These are phyloP conservation scores for Starmera caribaea DNA, from an alignment of 805 yeast species.

Conservation along the genomic window DNA sequence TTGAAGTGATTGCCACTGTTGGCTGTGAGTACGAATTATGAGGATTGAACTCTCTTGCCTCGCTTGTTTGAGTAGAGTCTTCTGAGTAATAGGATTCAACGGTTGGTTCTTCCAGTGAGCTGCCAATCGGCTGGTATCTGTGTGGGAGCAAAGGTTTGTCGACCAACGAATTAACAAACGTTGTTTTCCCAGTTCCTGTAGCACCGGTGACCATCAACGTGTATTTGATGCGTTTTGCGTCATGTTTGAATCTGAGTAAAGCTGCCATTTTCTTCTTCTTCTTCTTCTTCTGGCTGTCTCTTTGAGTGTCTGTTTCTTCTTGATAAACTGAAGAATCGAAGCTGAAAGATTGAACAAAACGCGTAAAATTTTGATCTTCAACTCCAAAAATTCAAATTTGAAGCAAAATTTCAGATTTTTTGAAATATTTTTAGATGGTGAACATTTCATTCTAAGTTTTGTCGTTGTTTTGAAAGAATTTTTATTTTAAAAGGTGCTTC, in stretches of 20 bases:
- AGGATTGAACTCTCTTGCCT: slow-evolving; percentile 55
- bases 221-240: slow-evolving; percentile 61
- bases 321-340: too few relatives aligned
- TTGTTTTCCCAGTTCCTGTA: slow-evolving; percentile 70
- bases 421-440: too few relatives aligned
- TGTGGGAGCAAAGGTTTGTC: slow-evolving; percentile 56
- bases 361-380: too few relatives aligned
- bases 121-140: slow-evolving; percentile 34
- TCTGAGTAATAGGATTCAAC: slow-evolving; percentile 12
- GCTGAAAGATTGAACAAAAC: too few relatives aligned
- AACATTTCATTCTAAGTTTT: too few relatives aligned
- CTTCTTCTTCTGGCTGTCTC: too few relatives aligned
- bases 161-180: slow-evolving; percentile 60
- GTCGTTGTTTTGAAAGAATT: too few relatives aligned
- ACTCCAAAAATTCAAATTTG: too few relatives aligned
- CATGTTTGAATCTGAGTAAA: slow-evolving; percentile 44
- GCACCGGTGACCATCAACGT: slow-evolving; percentile 67
- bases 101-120: slow-evolving; percentile 18
- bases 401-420: too few relatives aligned
- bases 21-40: slow-evolving; percentile 53
- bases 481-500: too few relatives aligned
- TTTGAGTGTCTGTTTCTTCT: too few relatives aligned
- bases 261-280: background rate
- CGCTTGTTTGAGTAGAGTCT: slow-evolving; percentile 33
- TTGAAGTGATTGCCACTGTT: slow-evolving; percentile 66